Percentiles rank a stretch among this genome's conserved stretches.
Conservation (phyloP, 306 rosid genomes). For the Lathyrus tuberosus region DNA sequence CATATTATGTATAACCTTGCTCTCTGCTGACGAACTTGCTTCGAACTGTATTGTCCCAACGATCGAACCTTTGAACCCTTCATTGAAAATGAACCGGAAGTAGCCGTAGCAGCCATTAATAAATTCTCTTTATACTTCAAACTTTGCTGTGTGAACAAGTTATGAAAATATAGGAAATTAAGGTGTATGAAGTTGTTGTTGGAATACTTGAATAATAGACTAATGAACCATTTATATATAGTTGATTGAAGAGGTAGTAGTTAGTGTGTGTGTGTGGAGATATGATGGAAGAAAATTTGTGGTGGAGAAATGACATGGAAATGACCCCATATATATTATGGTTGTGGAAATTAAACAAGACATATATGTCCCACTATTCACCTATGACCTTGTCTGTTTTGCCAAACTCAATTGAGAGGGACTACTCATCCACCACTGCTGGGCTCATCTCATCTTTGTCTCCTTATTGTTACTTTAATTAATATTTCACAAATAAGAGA, state of each 20-base stretch:
- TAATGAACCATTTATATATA: slow-evolving; percentile 28
- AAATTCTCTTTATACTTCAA: not conserved
- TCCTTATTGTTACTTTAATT: slow-evolving; percentile 1
- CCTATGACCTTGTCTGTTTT: slow-evolving; percentile 51
- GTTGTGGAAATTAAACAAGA: too few relatives aligned
- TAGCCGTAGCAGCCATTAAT: slow-evolving; percentile 49
- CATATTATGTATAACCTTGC: slow-evolving; percentile 90
- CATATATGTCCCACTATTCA: slow-evolving; percentile 38
- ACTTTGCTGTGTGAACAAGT: slow-evolving; percentile 17
- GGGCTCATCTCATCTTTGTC: slow-evolving; percentile 51
- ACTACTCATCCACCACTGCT: slow-evolving; percentile 54
- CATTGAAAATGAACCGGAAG: slow-evolving; percentile 40
- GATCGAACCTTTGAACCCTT: slow-evolving; percentile 63
- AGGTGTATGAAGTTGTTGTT: slow-evolving; percentile 37
- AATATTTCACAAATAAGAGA: not conserved
- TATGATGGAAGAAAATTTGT: slow-evolving; percentile 50
- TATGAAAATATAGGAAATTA: not conserved
- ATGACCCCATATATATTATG: not conserved
- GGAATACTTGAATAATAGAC: not conserved
- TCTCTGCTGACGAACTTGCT: slow-evolving; percentile 74
- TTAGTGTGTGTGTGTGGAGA: slow-evolving; percentile 36
- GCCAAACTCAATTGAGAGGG: slow-evolving; percentile 54
- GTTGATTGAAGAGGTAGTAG: not conserved
- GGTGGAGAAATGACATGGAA: slow-evolving; percentile 53
- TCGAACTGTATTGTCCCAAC: slow-evolving; percentile 65